phyloP scores from a whole-genome alignment of 2,329 filamentous ascomycete species.

The Mariannaea sp. region DNA sequence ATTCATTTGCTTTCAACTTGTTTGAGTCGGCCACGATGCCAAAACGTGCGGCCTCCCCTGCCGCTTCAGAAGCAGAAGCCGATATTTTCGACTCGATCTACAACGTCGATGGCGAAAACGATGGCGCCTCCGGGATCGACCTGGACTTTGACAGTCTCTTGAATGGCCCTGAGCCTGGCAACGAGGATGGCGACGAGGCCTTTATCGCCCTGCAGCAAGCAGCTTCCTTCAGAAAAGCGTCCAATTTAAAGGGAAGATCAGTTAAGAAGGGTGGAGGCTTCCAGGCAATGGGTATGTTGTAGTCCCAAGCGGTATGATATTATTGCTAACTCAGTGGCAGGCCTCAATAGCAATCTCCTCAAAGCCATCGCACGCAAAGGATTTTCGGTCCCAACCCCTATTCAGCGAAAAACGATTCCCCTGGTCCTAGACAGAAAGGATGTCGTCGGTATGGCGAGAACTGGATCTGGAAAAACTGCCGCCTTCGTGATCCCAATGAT shows the following conservation, averaged over 20 bases:
- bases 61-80: conserved; percentile 85
- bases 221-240: conserved; percentile 82
- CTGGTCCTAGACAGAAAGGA: conserved; percentile 87
- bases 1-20: conserved; percentile 6
- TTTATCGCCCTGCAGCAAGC: conserved; percentile 91
- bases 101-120: conserved; percentile 56
- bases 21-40: conserved; percentile 59
- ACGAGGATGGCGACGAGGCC: conserved; percentile 75
- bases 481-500: conserved; percentile 99
- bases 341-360: conserved; percentile 79
- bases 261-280: conserved; percentile 97
- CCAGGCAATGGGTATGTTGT: conserved; percentile 78
- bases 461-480: conserved; percentile 97
- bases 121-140: conserved; percentile 47
- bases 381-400: conserved; percentile 94
- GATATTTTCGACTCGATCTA: conserved; percentile 85
- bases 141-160: conserved; percentile 67
- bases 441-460: conserved; percentile 98
- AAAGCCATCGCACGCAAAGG: conserved; percentile 94
- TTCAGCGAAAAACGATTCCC: conserved; percentile 95
- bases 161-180: conserved; percentile 50
- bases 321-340: conserved; percentile 45
- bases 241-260: conserved; percentile 80
- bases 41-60: conserved; percentile 76
- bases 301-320: neutral